Base-by-base conservation (phyloP, 2,329 filamentous ascomycete genomes). In the Huntiella decipiens region DNA sequence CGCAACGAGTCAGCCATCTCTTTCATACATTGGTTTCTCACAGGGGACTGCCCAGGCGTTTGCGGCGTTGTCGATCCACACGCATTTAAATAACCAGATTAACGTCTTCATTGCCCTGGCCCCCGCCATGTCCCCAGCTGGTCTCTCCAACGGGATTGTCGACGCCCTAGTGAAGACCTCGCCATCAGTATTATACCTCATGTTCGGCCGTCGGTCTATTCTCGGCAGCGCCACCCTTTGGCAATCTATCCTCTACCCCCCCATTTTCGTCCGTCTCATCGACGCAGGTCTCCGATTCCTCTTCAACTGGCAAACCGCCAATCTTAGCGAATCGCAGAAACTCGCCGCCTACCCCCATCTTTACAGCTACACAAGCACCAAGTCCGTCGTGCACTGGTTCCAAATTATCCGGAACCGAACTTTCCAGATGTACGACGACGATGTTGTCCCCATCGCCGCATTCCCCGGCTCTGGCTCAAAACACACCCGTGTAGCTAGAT, bases 361-460 rank as follows among this genome's bases (percentile, higher is more conserved):
- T 0, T 98, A 94, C 65, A 95, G 87, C 0, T 96, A 88, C 60
- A 95, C 88, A 0, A 93, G 84, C 59, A 94, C 86, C 48, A 98
- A 98, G 63, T 87, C 80, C 15, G 86, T 98, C 6, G 91, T 98
- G 0, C 91, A 98, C 59, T 98, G 91, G 91, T 98, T 98, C 60
- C 91, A 98, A 59, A 95, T 98, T 58, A 98, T 98, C 55, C 80
- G 91, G 52, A 95, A 88, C 56, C 83, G 85, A 55, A 86, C 77
- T 19, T 96, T 98, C 61, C 91, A 98, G 61, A 95, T 98, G 83
- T 96, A 87, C 60, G 91, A 98, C 58, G 91, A 98, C 58, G 88
- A 96, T 55, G 73, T 91, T 1, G 66, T 93, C 50, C 75, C 77
- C 45, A 66, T 87, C 34, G 43, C 42, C 13, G 43, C 38, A 15